Percentiles rank a stretch among this genome's conserved stretches.
These are phyloP conservation scores for Alternaria sp. DNA, from an alignment of 2,329 filamentous ascomycete genomes.

Conservation along the genomic window DNA sequence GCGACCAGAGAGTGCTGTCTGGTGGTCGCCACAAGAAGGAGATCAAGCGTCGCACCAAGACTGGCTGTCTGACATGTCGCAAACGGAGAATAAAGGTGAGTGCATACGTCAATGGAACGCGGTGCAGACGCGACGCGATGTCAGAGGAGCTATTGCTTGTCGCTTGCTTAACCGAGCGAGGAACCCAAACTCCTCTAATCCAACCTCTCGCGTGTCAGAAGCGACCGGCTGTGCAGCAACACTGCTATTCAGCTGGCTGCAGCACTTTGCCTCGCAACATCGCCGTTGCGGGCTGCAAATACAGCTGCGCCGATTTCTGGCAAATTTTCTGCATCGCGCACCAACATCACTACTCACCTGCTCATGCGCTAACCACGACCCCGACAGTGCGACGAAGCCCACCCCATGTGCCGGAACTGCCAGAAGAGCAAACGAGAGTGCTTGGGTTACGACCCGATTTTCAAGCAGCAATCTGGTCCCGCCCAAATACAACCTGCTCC, in stretches of 20 bases:
- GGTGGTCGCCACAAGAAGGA: slow-evolving; percentile 72
- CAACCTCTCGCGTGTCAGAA: slow-evolving; percentile 6
- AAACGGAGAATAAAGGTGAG: slow-evolving; percentile 74
- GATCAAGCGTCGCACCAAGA: slow-evolving; percentile 77
- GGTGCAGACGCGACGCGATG: slow-evolving; percentile 36
- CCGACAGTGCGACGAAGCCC: slow-evolving; percentile 88
- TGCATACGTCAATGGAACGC: slow-evolving; percentile 33
- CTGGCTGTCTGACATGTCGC: slow-evolving; percentile 66
- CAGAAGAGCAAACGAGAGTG: slow-evolving; percentile 89
- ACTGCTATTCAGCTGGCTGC: background rate
- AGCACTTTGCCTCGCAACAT: background rate
- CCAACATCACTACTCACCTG: slow-evolving; percentile 13
- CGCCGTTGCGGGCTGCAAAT: background rate
- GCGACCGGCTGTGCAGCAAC: background rate
- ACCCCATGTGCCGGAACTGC: slow-evolving; percentile 90
- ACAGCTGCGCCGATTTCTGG: background rate
- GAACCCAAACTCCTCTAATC: slow-evolving; percentile 35
- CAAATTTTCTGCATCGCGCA: slow-evolving; percentile 1
- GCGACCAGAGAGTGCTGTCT: slow-evolving; percentile 62
- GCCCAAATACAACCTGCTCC: slow-evolving; percentile 75
- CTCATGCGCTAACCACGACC: slow-evolving; percentile 32
- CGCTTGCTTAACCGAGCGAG: slow-evolving; percentile 44
- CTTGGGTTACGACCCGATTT: slow-evolving; percentile 85
- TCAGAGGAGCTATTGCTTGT: slow-evolving; percentile 22
- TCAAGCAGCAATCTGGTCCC: slow-evolving; percentile 74